Conservation (phyloP, 1,139 yeast genomes). For the Yamadazyma trypodendri region DNA sequence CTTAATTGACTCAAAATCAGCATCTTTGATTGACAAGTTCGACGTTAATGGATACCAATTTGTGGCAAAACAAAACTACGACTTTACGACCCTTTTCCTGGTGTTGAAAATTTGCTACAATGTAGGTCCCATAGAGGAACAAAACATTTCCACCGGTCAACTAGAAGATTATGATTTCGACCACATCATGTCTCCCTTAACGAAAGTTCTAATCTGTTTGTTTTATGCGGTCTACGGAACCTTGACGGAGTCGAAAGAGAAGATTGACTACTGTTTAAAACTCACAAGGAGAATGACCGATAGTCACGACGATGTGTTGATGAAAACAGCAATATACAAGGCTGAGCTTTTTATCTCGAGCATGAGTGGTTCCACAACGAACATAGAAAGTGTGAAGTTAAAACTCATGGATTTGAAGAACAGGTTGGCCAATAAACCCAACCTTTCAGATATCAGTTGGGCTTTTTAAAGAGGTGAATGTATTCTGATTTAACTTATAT, state of each 20-base stretch:
- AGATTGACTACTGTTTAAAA: constrained; percentile 5
- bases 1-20: neutral
- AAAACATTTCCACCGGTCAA: neutral
- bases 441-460: neutral
- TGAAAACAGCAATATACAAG: constrained; percentile 1
- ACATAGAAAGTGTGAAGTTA: constrained; percentile 5
- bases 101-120: neutral
- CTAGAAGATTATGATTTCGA: neutral
- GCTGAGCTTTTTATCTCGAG: neutral
- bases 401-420: constrained; percentile 1
- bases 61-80: neutral
- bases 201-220: constrained; percentile 5
- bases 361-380: constrained; percentile 1
- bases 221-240: constrained; percentile 12
- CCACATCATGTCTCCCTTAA: constrained; percentile 1
- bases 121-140: neutral
- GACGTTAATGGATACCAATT: neutral
- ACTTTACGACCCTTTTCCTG: neutral
- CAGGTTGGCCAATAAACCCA: neutral
- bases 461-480: neutral
- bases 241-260: constrained; percentile 9
- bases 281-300: constrained; percentile 1
- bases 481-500: neutral
- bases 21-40: neutral
- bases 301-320: neutral